These are phyloP conservation scores for Scalesia atractyloides DNA, from an alignment of 129 eudicot species.

Conservation along the genomic window DNA sequence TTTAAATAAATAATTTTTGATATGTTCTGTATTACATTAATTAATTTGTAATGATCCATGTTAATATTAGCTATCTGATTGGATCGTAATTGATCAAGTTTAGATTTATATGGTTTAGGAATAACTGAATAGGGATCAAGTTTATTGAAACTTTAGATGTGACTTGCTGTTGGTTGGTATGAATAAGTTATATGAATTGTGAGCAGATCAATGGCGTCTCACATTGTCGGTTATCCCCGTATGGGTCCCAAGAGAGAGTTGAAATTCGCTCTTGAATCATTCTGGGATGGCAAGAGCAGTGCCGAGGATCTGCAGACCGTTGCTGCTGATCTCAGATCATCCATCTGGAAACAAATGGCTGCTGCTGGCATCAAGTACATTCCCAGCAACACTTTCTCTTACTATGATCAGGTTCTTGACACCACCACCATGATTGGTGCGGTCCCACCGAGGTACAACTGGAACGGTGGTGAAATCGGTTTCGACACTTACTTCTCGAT, in stretches of 20 bases:
- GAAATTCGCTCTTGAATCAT: slow-evolving; percentile 94
- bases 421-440: slow-evolving; percentile 98
- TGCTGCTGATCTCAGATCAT: slow-evolving; percentile 84
- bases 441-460: slow-evolving; percentile 85
- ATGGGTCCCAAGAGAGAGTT: slow-evolving; percentile 74
- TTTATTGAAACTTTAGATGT: too few relatives aligned
- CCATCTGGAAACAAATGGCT: slow-evolving; percentile 98
- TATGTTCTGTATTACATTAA: too few relatives aligned
- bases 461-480: slow-evolving; percentile 96
- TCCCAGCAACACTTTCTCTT: slow-evolving; percentile 98
- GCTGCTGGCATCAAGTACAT: slow-evolving; percentile 90
- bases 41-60: too few relatives aligned
- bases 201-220: too few relatives aligned
- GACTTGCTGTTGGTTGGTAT: slow-evolving; percentile 24
- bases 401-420: slow-evolving; percentile 95
- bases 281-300: slow-evolving; percentile 98
- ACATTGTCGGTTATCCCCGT: too few relatives aligned
- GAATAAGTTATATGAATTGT: slow-evolving; percentile 58
- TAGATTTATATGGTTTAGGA: too few relatives aligned
- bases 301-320: slow-evolving; percentile 94
- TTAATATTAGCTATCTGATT: too few relatives aligned
- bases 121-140: too few relatives aligned
- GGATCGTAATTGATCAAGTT: too few relatives aligned
- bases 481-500: slow-evolving; percentile 93
- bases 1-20: too few relatives aligned